Base-by-base conservation (phyloP, 352 stramenopile genomes). In the Thalassiosira livingstoniorum region DNA sequence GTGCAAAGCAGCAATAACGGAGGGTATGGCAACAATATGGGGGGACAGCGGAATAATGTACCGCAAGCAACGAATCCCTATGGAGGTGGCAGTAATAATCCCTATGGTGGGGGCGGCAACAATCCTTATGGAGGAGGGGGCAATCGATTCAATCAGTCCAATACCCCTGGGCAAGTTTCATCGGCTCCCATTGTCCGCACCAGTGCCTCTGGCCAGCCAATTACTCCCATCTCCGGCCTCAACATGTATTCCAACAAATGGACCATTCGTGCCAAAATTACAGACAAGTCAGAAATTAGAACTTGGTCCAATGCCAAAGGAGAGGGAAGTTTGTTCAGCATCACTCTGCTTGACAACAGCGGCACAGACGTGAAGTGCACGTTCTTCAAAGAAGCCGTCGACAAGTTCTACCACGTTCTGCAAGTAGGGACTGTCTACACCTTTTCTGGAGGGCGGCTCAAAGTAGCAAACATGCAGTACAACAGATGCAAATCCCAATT, bases 341-440 rank as follows among this genome's bases (percentile, higher is more conserved):
- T 98, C 37, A 97, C 99, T 75, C 87, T 99, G 34, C 87, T 99
- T 35, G 98, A 99, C 85, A 87, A 92, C 25, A 95, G 95, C 35
- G 97, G 96, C 32, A 96, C 95, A 23, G 97, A 99, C 89, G 99
- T 99, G 70, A 95, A 97, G 55, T 97, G 92, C 58, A 99, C 98
- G 25, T 98, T 99, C 82, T 99, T 99, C 89, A 99, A 99, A 78
- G 98, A 99, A 63, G 96, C 95, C 0, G 97, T 98, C 18, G 97
- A 99, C 79, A 98, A 98, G 82, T 99, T 98, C 76, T 98, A 98
- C 90, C 90, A 96, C 47, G 76, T 97, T 15, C 87, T 99, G 39
- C 69, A 97, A 82, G 84, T 92, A 4, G 93, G 95, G 18, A 85
- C 86, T 37, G 94, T 99, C 1, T 99, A 98, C 83, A 98, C 94